Evolutionary conservation across 176 grass and related monocot genomes (phyloP).

Genomic region (Oropetium thomaeum): DNA sequence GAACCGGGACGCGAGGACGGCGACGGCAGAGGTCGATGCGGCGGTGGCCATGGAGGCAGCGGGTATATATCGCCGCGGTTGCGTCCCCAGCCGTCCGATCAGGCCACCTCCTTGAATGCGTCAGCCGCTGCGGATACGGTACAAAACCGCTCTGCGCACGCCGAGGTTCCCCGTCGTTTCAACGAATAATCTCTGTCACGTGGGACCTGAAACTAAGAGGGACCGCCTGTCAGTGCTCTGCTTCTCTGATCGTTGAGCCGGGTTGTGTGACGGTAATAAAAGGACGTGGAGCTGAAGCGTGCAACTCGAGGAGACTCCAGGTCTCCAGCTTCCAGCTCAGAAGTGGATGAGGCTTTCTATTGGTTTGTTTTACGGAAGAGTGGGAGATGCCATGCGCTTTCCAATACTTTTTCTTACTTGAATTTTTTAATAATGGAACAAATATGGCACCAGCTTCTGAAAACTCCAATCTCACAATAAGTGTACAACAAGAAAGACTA

Average conservation of each 20-base stretch:
- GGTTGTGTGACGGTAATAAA: not conserved
- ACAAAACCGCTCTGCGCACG: not conserved
- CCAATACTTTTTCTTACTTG: not conserved
- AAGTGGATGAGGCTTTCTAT: slow-evolving; percentile 10
- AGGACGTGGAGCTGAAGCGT: not conserved
- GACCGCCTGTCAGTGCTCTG: rapidly evolving
- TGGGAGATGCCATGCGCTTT: not conserved
- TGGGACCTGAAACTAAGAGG: rapidly evolving
- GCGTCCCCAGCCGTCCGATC: slow-evolving; percentile 46
- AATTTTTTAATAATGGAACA: no score
- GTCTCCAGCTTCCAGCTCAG: slow-evolving; percentile 1
- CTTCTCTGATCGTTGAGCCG: not conserved
- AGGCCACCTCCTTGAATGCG: slow-evolving; percentile 27
- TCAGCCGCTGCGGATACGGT: slow-evolving; percentile 35
- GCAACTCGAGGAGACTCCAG: slow-evolving; percentile 22
- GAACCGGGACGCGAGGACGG: slow-evolving; percentile 32
- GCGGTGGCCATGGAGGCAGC: slow-evolving; percentile 39
- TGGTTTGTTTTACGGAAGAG: slow-evolving; percentile 37
- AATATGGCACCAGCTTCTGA: no score
- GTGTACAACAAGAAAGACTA: no score
- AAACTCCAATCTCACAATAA: no score
- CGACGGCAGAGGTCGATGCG: slow-evolving; percentile 44
- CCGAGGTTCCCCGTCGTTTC: rapidly evolving
- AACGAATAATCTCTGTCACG: not conserved
- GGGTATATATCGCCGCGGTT: slow-evolving; percentile 51